These are phyloP conservation scores for Dryas alaskensis DNA, from an alignment of 306 rosid genomes.

Conservation along the genomic window DNA sequence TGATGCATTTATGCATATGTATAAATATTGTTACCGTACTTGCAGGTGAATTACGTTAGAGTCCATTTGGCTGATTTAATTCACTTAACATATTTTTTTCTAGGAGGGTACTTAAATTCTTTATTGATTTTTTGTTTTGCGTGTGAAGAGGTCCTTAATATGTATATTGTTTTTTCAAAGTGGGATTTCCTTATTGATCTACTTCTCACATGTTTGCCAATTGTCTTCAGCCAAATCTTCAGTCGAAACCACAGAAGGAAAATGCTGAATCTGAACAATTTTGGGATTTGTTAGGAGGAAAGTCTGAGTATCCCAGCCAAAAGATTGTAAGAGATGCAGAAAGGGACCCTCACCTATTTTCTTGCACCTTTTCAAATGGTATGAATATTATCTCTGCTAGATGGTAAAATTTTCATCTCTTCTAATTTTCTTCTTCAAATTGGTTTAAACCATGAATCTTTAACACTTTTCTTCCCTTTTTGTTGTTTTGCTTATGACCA, in stretches of 20 bases:
- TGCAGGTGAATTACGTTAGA: background rate
- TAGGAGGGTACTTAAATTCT: constrained; percentile 7
- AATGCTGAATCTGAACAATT: constrained; percentile 85
- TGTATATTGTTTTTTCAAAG: constrained; percentile 15
- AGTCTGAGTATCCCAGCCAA: constrained; percentile 74
- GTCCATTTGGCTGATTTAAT: constrained; percentile 19
- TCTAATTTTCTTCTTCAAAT: constrained; percentile 10
- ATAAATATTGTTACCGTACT: constrained; percentile 17
- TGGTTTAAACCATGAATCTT: constrained; percentile 27
- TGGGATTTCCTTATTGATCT: constrained; percentile 30
- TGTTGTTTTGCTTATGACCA: constrained; percentile 34
- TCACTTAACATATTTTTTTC: constrained; percentile 4
- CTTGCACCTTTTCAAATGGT: constrained; percentile 73
- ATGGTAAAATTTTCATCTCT: constrained; percentile 23
- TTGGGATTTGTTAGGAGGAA: constrained; percentile 88
- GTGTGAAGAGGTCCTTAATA: constrained; percentile 14
- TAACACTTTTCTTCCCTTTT: constrained; percentile 25
- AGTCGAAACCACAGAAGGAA: constrained; percentile 76
- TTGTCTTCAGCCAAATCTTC: constrained; percentile 81
- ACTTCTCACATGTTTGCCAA: constrained; percentile 37
- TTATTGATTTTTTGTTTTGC: background rate
- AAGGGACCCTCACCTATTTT: constrained; percentile 75
- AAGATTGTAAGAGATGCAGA: constrained; percentile 70
- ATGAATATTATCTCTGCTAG: constrained; percentile 25
- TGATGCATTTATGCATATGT: constrained; percentile 5